A percentile compares a stretch with the other conserved stretches of the same genome.
These are phyloP conservation scores for Curvularia sp. DNA, from an alignment of 2,329 filamentous ascomycete species.

Conservation along the genomic window DNA sequence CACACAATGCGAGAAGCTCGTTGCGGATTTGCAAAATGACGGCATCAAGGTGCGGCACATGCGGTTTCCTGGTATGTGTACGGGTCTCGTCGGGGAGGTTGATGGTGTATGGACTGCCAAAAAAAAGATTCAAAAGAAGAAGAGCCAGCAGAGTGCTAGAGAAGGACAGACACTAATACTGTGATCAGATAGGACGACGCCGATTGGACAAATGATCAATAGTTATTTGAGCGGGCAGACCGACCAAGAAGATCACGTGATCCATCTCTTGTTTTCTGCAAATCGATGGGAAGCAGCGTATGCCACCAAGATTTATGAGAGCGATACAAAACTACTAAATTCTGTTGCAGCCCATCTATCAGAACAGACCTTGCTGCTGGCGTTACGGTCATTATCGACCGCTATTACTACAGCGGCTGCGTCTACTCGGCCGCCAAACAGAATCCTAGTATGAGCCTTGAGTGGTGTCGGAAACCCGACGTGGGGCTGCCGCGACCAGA, in stretches of 20 bases:
- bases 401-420: slow-evolving; percentile 94
- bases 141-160: background rate
- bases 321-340: background rate
- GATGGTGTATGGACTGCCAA: background rate
- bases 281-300: slow-evolving; percentile 80
- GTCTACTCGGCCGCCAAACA: slow-evolving; percentile 92
- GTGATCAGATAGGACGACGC: slow-evolving; percentile 74
- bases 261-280: slow-evolving; percentile 88
- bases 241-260: slow-evolving; percentile 83
- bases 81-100: background rate
- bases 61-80: slow-evolving; percentile 68
- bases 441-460: slow-evolving; percentile 71
- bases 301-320: background rate
- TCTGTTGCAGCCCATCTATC: background rate
- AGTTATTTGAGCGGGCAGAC: slow-evolving; percentile 75
- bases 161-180: slow-evolving; percentile 1
- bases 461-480: slow-evolving; percentile 86
- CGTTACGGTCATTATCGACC: slow-evolving; percentile 81
- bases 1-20: slow-evolving; percentile 79
- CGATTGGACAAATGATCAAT: slow-evolving; percentile 88
- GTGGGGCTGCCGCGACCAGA: slow-evolving; percentile 87
- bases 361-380: slow-evolving; percentile 64
- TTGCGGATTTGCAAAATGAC: slow-evolving; percentile 58
- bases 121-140: background rate
- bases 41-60: slow-evolving; percentile 65